Evolutionary conservation across 345 rosid genomes (phyloP), one percentile per base, ranked within the genome.

Genomic region (Heritiera fomes): DNA sequence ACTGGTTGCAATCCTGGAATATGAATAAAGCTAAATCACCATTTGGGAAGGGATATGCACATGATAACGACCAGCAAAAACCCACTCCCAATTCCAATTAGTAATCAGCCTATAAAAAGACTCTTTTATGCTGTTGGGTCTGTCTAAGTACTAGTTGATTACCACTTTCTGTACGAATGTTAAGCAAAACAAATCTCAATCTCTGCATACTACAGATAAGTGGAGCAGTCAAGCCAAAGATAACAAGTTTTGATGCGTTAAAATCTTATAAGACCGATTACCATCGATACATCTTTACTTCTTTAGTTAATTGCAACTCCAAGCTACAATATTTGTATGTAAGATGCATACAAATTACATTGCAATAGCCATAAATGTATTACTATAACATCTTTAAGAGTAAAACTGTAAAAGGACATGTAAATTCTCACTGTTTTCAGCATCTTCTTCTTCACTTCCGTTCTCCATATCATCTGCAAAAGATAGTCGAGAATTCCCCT

Each of bases 401-500:
- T 13, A 34, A 23, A 23, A 23, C 28, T 23, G 28, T 23, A 23
- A 53, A 17, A 3, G 60, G 2, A 49, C 2, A 45, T 47, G 60
- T 9, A 46, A 70, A 5, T 46, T 70, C 89, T 90, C 83, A 91
- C 94, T 75, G 47, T 81, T 79, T 53, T 86, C 87, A 6, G 2
- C 88, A 69, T 88, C 93, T 68, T 34, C 38, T 3, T 34, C 38
- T 3, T 34, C 38, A 70, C 91, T 90, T 73, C 87, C 95, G 71
- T 92, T 85, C 63, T 90, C 99, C 17, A 94, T 20, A 85, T 94
- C 98, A 75, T 97, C 93, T 1, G 91, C 84, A 87, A 97, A 97
- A 3, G 99, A 97, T 69, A 97, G 80, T 28, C 95, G 91, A 49
- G 98, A 89, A 72, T 80, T 84, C 11, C 91, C 98, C 82, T 88